These are phyloP conservation scores for Fusarium subtropicale DNA, from an alignment of 2,329 filamentous ascomycete species.

Conservation along the genomic window DNA sequence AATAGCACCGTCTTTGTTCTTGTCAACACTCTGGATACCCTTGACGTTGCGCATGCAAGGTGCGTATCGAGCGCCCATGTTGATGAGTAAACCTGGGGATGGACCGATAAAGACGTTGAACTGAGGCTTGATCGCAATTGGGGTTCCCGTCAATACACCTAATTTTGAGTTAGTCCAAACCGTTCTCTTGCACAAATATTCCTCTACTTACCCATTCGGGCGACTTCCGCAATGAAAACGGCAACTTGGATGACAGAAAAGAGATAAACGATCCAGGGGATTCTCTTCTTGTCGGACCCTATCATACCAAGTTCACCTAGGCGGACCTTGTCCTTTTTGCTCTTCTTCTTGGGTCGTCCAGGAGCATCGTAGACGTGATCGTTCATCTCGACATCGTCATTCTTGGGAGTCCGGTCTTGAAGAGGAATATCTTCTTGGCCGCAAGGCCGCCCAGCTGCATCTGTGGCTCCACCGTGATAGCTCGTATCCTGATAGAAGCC, in stretches of 20 bases:
- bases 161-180: slow-evolving; percentile 25
- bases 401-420: slow-evolving; percentile 60
- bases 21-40: slow-evolving; percentile 67
- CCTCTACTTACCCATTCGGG: slow-evolving; percentile 76
- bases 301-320: slow-evolving; percentile 71
- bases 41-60: slow-evolving; percentile 93
- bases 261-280: slow-evolving; percentile 85
- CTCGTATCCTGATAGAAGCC: slow-evolving; percentile 65
- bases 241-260: slow-evolving; percentile 81
- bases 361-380: slow-evolving; percentile 73
- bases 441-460: slow-evolving; percentile 54
- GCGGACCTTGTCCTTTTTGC: slow-evolving; percentile 60
- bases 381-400: slow-evolving; percentile 56
- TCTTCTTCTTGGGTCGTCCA: slow-evolving; percentile 46
- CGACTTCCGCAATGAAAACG: slow-evolving; percentile 90
- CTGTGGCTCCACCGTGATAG: slow-evolving; percentile 64
- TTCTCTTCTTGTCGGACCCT: slow-evolving; percentile 65
- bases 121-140: slow-evolving; percentile 81
- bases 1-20: not conserved
- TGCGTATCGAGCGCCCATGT: slow-evolving; percentile 93
- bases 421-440: slow-evolving; percentile 68
- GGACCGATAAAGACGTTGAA: slow-evolving; percentile 99
- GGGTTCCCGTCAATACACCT: slow-evolving; percentile 81
- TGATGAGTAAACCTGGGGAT: slow-evolving; percentile 89
- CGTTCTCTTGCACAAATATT: not conserved